These are phyloP conservation scores for Aureobasidium sp. DNA, from an alignment of 2,329 filamentous ascomycete species.

Conservation along the genomic window DNA sequence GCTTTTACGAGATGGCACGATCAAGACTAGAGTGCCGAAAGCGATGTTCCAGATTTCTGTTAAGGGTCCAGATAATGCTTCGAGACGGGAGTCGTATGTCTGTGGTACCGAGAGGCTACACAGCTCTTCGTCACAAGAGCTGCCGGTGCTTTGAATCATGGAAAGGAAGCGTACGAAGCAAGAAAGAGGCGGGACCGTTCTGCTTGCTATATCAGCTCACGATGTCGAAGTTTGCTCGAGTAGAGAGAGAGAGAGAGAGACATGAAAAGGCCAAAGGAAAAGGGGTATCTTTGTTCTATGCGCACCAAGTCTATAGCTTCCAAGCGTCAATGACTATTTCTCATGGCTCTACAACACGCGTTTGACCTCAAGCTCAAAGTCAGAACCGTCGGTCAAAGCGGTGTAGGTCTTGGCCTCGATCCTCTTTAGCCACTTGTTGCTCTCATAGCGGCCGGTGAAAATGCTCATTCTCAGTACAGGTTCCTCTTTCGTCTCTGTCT, in stretches of 20 bases:
- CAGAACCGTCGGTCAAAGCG: slow-evolving; percentile 22
- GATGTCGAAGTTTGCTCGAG: background rate
- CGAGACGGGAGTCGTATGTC: background rate
- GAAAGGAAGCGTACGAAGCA: too few relatives aligned
- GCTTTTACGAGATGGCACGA: background rate
- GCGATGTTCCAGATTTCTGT: background rate
- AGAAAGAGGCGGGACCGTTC: background rate
- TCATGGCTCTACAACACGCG: slow-evolving; percentile 26
- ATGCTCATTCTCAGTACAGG: slow-evolving; percentile 63
- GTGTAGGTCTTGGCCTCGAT: slow-evolving; percentile 43
- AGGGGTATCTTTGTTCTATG: slow-evolving; percentile 3
- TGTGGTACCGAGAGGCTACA: background rate
- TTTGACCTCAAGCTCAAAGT: slow-evolving; percentile 47
- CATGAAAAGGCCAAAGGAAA: background rate
- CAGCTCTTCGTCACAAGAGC: background rate
- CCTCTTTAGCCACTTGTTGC: slow-evolving; percentile 69
- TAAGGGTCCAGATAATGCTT: background rate
- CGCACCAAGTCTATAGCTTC: background rate
- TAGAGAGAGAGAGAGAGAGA: too few relatives aligned
- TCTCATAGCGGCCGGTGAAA: slow-evolving; percentile 66
- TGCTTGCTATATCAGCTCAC: background rate
- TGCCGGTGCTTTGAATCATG: background rate
- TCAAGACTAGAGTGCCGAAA: background rate
- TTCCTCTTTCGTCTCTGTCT: slow-evolving; percentile 21
- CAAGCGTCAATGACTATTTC: background rate